A percentile compares a stretch with the other conserved stretches of the same genome.
These are phyloP conservation scores for Blastomyces parvus DNA, from an alignment of 2,329 filamentous ascomycete species.

Conservation along the genomic window DNA sequence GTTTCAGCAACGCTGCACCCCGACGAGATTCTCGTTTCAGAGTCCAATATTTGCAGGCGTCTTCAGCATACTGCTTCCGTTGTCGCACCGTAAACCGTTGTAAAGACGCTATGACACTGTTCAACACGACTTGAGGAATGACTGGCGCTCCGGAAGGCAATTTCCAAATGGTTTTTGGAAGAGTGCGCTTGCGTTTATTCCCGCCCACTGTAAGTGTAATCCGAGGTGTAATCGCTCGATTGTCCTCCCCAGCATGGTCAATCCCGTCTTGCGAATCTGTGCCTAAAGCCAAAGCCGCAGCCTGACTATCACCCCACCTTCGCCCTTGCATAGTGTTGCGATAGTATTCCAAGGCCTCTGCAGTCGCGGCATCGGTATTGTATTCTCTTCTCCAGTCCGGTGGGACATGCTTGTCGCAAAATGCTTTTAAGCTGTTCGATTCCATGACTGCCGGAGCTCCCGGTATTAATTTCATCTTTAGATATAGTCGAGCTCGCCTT, in stretches of 20 bases:
- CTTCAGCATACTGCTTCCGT: conserved; percentile 83
- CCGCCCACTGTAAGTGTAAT: conserved; percentile 44
- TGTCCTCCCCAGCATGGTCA: conserved; percentile 39
- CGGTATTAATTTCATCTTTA: conserved; percentile 94
- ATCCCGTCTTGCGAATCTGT: conserved; percentile 53
- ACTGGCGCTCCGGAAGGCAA: conserved; percentile 90
- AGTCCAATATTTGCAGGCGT: conserved; percentile 96
- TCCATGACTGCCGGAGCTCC: conserved; percentile 70
- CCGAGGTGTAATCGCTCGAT: conserved; percentile 37
- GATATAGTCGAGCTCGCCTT: conserved; percentile 70
- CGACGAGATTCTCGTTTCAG: conserved; percentile 87
- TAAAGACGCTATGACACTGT: conserved; percentile 74
- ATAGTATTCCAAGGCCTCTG: conserved; percentile 80
- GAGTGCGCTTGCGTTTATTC: conserved; percentile 51
- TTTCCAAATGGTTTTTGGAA: conserved; percentile 70
- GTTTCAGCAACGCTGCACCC: conserved; percentile 83
- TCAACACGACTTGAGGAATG: conserved; percentile 79
- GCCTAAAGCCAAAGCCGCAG: conserved; percentile 70
- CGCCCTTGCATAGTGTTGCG: conserved; percentile 78
- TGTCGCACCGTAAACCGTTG: conserved; percentile 75
- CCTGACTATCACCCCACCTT: conserved; percentile 86
- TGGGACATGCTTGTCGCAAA: conserved; percentile 91
- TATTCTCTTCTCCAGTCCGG: conserved; percentile 81
- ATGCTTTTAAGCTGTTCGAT: conserved; percentile 77
- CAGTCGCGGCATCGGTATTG: conserved; percentile 67